Base-by-base conservation (phyloP, 2,329 filamentous ascomycete genomes). In the Exophiala dermatitidis region DNA sequence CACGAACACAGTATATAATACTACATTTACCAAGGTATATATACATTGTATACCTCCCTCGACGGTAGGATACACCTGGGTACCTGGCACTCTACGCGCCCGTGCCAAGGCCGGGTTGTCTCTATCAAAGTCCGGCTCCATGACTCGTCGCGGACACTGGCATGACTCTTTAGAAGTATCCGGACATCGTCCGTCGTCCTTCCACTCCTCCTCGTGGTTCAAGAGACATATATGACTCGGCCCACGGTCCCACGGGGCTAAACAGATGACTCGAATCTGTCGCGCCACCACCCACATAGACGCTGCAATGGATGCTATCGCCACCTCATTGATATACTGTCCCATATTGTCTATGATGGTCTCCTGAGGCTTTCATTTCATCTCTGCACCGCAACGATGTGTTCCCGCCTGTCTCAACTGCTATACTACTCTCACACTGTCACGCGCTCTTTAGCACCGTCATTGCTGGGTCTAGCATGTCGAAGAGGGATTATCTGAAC, bases 351-450 rank as follows among this genome's bases (percentile, higher is more conserved):
- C 19, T 19, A 19, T 19, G 19, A 19, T 19, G 19, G 19, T 10
- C 26, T 33, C 12, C 29, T 5, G 33, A 43, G 32, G 46, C 30
- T 10, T 19, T n/a, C 30, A 33, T 12, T 30, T 19, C 12, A 37
- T 36, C 40, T 34, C 36, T 38, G 30, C 10, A 37, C 42, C 54
- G 51, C 50, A 54, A 61, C 47, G 58, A 80, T 80, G 78, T 67
- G 72, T 70, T 72, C 72, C 55, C 65, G 68, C 62, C 67, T 73
- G 57, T 77, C 73, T 65, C 71, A 71, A 62, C 71, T 74, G 61
- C 73, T 63, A 19, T 62, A 77, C 62, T 69, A 73, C 61, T 74
- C 70, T 48, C 75, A 78, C 64, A 77, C 75, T 42, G 75, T 76
- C 57, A 74, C 72, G 31, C 70, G 70, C 54, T 71, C 71, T 61